These are phyloP conservation scores for Heimioporus sp. DNA, from an alignment of 768 basidiomycete species.

Conservation along the genomic window DNA sequence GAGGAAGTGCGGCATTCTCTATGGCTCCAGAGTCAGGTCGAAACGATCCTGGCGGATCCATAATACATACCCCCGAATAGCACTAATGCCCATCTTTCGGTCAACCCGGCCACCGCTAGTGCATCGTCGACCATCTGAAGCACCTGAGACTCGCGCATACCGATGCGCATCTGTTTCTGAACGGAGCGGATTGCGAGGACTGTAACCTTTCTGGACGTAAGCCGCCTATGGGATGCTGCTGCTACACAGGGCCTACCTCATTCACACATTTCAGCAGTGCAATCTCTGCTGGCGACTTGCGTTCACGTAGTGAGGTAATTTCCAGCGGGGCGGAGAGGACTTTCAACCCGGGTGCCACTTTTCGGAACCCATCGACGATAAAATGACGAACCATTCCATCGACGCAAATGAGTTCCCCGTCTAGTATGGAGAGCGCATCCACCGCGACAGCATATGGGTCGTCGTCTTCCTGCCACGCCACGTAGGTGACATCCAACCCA, in stretches of 20 bases:
- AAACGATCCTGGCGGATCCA: neutral
- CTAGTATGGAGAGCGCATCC: constrained; percentile 24
- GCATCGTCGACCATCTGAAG: constrained; percentile 54
- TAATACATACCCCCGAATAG: constrained; percentile 70
- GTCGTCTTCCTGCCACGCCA: constrained; percentile 66
- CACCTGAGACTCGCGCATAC: constrained; percentile 76
- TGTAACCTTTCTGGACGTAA: constrained; percentile 56
- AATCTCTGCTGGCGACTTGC: constrained; percentile 71
- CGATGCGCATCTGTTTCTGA: constrained; percentile 56
- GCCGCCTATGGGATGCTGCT: neutral
- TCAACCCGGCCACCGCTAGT: constrained; percentile 57
- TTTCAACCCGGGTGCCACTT: constrained; percentile 35
- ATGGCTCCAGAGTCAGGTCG: constrained; percentile 5
- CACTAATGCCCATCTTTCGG: constrained; percentile 57
- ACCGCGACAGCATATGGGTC: constrained; percentile 59
- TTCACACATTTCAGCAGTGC: constrained; percentile 74
- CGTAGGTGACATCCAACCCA: constrained; percentile 41
- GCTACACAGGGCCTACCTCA: constrained; percentile 47
- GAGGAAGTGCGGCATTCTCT: constrained; percentile 88
- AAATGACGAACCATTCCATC: constrained; percentile 63
- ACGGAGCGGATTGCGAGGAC: constrained; percentile 70
- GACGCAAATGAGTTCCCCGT: constrained; percentile 47
- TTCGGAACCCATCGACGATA: constrained; percentile 59
- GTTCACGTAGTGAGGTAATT: constrained; percentile 64
- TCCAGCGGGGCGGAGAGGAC: constrained; percentile 52